Conservation (phyloP, 2,329 filamentous ascomycete species). For the Metarhizium humberi region DNA sequence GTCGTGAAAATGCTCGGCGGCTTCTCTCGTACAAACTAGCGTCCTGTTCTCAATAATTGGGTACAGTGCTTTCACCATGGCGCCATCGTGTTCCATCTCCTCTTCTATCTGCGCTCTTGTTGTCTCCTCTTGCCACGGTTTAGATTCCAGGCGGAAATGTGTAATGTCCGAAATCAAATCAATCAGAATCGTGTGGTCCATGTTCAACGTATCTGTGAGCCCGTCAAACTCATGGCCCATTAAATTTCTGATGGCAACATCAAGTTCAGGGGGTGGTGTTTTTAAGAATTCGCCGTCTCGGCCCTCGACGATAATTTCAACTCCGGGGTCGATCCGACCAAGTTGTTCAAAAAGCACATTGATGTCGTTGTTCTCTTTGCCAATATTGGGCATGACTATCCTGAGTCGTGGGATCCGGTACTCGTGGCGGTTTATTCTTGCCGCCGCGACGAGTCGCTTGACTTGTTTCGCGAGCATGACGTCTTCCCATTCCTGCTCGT, state of each 20-base stretch:
- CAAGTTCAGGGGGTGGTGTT: conserved; percentile 13
- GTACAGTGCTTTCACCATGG: conserved; percentile 26
- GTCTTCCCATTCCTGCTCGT: conserved; percentile 25
- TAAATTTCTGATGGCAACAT: conserved; percentile 20
- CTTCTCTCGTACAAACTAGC: conserved; percentile 28
- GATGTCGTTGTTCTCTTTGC: conserved; percentile 18
- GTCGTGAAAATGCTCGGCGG: conserved; percentile 29
- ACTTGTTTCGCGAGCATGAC: conserved; percentile 22
- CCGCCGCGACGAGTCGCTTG: conserved; percentile 25
- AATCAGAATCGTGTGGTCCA: conserved; percentile 32
- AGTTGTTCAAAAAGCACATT: conserved; percentile 23
- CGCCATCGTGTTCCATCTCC: conserved; percentile 19
- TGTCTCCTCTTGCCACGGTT: conserved; percentile 23
- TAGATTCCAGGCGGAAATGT: conserved; percentile 21
- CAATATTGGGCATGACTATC: conserved; percentile 24
- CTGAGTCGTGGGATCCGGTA: conserved; percentile 26
- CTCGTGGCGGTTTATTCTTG: conserved; percentile 25
- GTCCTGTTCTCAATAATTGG: conserved; percentile 21
- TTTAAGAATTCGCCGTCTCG: conserved; percentile 16
- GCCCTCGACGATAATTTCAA: conserved; percentile 24
- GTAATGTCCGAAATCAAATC: conserved; percentile 31
- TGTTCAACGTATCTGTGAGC: conserved; percentile 27
- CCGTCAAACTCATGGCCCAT: conserved; percentile 20
- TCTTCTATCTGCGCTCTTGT: conserved; percentile 26
- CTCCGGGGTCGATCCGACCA: conserved; percentile 17